These are phyloP conservation scores for Monilinia fructicola DNA, from an alignment of 2,329 filamentous ascomycete species.

Conservation along the genomic window DNA sequence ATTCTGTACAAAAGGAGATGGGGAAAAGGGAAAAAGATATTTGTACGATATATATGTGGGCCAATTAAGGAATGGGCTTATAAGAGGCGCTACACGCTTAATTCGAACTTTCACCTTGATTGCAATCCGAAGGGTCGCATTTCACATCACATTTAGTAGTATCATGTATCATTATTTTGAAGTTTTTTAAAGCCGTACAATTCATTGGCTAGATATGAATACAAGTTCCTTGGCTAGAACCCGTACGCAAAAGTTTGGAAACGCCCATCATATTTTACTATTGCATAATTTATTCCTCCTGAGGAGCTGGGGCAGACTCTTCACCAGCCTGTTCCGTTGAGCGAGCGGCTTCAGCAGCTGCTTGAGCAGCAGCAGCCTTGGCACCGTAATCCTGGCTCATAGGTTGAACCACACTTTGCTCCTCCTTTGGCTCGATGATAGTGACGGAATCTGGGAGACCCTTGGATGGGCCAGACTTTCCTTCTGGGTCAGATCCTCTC, in stretches of 20 bases:
- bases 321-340: conserved; percentile 54
- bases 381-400: conserved; percentile 98
- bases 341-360: conserved; percentile 61
- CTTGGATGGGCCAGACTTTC: conserved; percentile 98
- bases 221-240: conserved; percentile 37
- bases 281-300: conserved; percentile 41
- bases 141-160: conserved; percentile 17
- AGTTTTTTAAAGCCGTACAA: conserved; percentile 33
- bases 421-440: conserved; percentile 99
- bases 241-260: conserved; percentile 39
- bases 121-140: conserved; percentile 14
- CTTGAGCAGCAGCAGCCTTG: conserved; percentile 74
- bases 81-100: conserved; percentile 13
- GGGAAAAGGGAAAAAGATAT: conserved; percentile 14
- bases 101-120: conserved; percentile 13
- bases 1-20: conserved; percentile 23
- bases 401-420: conserved; percentile 91
- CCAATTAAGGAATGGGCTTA: conserved; percentile 16
- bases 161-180: conserved; percentile 21
- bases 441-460: conserved; percentile 97
- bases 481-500: conserved; percentile 98
- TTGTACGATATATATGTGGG: conserved; percentile 27
- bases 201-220: conserved; percentile 36
- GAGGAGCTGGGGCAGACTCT: conserved; percentile 41
- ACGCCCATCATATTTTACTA: conserved; percentile 38